Base-by-base conservation (phyloP, 139 green algal genomes). In the Astrephomene gubernaculifera region DNA sequence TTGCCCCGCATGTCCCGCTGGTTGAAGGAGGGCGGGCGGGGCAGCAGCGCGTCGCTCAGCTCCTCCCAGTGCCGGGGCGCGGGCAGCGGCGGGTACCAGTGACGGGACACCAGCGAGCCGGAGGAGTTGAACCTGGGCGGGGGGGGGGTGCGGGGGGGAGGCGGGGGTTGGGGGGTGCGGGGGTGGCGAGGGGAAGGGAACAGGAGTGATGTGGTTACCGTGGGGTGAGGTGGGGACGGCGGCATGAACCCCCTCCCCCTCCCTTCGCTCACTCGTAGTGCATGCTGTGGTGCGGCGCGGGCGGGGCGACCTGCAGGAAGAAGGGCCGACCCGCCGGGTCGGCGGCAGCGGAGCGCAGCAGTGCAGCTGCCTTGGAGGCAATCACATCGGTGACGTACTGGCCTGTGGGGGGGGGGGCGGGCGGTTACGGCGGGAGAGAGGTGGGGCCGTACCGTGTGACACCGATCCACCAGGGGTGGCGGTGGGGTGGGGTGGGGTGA, bases 51-150 rank as follows among this genome's bases (percentile, higher is more conserved):
- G 33, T 44, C 79, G 24, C 8, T 44, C 27, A 85, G 49, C 7
- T 24, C 14, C 64, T 85, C 79, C 79, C 79, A 85, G 79, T 85
- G 64, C 14, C 79, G 64, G 2, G 65, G 33, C 1, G 79, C 79
- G 24, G 79, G 79, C 39, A 85, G 24, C 43, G 79, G 79, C 1
- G 79, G 79, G 79, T 78, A 85, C 64, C 64, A 85, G 38, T 84
- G 78, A 19, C 78, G 61, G 19, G 19, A 22, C 19, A 27, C 25
- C 5, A 84, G 45, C 2, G 19, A 9, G 31, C 78, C 78, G 31
- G 9, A 44, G 61, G 61, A 9, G 63, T 64, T 27, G 44, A 33
- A 82, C 7, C 75, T 82, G 75, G 14, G 57, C 33, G 38, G 38
- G 25, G 29, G 27, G 31, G 49, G 49, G 49, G 12, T 25, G 22